Conservation (phyloP, 2,329 filamentous ascomycete genomes). For the Ophiocordyceps sinensis region DNA sequence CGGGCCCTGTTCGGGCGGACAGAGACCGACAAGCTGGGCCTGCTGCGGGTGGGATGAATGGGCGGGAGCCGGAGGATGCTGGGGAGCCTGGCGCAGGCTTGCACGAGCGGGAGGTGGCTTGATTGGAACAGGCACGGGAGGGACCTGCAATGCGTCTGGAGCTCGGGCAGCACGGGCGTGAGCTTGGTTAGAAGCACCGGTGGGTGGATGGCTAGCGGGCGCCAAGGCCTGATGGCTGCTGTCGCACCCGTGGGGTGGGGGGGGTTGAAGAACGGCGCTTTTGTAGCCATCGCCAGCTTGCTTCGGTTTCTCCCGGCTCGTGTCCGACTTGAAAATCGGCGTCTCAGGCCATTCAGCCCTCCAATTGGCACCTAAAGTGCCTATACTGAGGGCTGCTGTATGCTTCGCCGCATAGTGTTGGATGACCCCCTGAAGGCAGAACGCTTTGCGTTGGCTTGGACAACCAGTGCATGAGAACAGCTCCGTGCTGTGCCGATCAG, state of each 20-base stretch:
- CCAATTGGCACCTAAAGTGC: conserved; percentile 65
- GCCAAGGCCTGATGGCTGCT: no score
- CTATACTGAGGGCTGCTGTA: conserved; percentile 52
- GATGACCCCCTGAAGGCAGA: conserved; percentile 64
- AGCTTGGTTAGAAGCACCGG: no score
- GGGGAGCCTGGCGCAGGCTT: no score
- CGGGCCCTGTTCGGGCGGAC: not conserved
- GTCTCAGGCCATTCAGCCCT: conserved; percentile 65
- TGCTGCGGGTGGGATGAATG: no score
- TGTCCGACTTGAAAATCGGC: conserved; percentile 56
- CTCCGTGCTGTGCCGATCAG: conserved; percentile 52
- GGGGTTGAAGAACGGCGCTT: not conserved
- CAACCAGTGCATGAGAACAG: conserved; percentile 64
- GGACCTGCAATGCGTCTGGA: no score
- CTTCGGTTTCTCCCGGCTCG: conserved; percentile 9
- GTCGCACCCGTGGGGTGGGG: no score
- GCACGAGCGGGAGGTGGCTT: no score
- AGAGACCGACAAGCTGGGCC: no score
- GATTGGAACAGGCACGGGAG: no score
- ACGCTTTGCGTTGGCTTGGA: conserved; percentile 48
- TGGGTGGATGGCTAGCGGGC: no score
- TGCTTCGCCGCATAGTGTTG: conserved; percentile 80
- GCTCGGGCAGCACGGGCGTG: no score
- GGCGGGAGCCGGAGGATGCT: no score
- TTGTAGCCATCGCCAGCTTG: not conserved